Percentiles rank a stretch among this genome's conserved stretches.
These are phyloP conservation scores for Mytilinidion resinicola DNA, from an alignment of 495 filamentous ascomycete species.

Conservation along the genomic window DNA sequence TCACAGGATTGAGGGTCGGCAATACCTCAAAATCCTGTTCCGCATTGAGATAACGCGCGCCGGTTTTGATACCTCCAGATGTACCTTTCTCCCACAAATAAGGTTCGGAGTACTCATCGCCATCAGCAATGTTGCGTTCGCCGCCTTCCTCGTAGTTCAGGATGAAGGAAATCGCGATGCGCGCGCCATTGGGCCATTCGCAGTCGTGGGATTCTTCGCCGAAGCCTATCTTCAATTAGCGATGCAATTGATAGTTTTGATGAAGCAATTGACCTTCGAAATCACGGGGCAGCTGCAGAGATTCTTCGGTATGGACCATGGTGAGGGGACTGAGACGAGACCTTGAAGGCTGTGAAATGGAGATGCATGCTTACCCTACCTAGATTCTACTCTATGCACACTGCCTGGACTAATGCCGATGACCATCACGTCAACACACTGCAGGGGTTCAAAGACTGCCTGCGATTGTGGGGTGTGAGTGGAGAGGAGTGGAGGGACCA, in stretches of 20 bases:
- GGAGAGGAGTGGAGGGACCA: too few species aligned
- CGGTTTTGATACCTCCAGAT: constrained; percentile 25
- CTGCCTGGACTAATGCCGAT: too few species aligned
- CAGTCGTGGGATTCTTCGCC: constrained; percentile 21
- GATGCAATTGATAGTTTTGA: too few species aligned
- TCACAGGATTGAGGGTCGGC: too few species aligned
- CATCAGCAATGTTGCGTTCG: constrained; percentile 29
- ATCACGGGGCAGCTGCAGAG: constrained; percentile 30
- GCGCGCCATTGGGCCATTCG: constrained; percentile 32
- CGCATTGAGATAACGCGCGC: constrained; percentile 28
- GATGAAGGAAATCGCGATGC: constrained; percentile 34
- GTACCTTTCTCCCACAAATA: constrained; percentile 35
- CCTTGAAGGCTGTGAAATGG: neutral
- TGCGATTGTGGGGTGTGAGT: too few species aligned
- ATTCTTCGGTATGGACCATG: constrained; percentile 25
- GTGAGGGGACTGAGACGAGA: neutral
- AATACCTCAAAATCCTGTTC: constrained; percentile 30
- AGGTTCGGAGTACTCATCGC: constrained; percentile 28
- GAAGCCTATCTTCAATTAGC: constrained; percentile 17
- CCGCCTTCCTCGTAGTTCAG: constrained; percentile 35
- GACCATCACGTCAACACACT: too few species aligned
- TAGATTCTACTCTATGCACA: too few species aligned
- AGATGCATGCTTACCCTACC: too few species aligned
- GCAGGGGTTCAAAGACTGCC: too few species aligned
- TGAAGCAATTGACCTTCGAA: constrained; percentile 23